Conservation (phyloP, 1,284 basidiomycete genomes). For the Puccinia hordei region DNA sequence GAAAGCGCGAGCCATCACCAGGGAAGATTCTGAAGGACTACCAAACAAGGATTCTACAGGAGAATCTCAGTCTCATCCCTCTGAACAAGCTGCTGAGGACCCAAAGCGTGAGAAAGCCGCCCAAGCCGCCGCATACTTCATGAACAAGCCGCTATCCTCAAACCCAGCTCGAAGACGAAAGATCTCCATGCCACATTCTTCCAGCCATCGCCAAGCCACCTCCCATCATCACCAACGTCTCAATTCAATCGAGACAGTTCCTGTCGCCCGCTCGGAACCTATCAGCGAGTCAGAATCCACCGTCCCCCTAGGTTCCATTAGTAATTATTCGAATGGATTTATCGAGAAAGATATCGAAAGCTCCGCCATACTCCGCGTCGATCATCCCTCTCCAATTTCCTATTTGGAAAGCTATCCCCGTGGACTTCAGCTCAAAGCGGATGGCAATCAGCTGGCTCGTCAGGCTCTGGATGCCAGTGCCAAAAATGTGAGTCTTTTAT, state of each 20-base stretch:
- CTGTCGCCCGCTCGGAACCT: not conserved
- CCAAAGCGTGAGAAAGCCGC: constrained; percentile 27
- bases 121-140: constrained; percentile 34
- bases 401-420: constrained; percentile 26
- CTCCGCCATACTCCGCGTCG: constrained; percentile 23
- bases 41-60: not conserved
- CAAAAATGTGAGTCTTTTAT: constrained; percentile 12
- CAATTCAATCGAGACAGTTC: constrained; percentile 25
- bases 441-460: constrained; percentile 20
- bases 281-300: constrained; percentile 4
- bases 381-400: constrained; percentile 28
- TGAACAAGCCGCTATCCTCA: constrained; percentile 9
- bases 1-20: constrained; percentile 5
- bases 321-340: not conserved
- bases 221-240: constrained; percentile 23
- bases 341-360: constrained; percentile 37
- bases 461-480: constrained; percentile 10
- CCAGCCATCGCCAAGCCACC: not conserved
- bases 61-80: constrained; percentile 16
- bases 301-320: constrained; percentile 1
- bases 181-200: constrained; percentile 24
- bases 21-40: not conserved
- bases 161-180: constrained; percentile 28
- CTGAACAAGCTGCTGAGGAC: not conserved
- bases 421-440: not conserved